Evolutionary conservation across 495 filamentous ascomycete genomes (phyloP).

Genomic region (Trichoderma erinaceum): DNA sequence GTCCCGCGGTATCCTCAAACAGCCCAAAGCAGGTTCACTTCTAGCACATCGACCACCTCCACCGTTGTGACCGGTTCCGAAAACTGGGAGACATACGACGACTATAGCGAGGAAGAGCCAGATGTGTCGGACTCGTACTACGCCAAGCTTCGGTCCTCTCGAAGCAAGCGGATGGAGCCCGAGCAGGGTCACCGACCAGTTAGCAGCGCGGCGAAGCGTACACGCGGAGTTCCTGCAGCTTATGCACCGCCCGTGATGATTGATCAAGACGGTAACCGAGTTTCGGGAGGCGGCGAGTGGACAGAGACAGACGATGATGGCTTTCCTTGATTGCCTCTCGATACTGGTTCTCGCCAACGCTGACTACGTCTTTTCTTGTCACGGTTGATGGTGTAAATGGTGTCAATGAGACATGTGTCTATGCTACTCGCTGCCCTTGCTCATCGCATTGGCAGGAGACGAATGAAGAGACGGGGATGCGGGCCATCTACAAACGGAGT

Average conservation of each 20-base stretch:
- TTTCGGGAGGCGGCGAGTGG: conserved; percentile 48
- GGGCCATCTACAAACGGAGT: conserved; percentile 22
- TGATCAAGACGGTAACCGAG: conserved; percentile 45
- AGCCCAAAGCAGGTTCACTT: conserved; percentile 55
- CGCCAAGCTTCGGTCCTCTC: conserved; percentile 62
- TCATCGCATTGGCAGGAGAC: background rate
- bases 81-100: conserved; percentile 94
- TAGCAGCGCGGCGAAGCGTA: conserved; percentile 29
- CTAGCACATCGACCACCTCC: conserved; percentile 58
- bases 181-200: conserved; percentile 26
- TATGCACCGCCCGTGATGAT: conserved; percentile 29
- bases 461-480: conserved; percentile 23
- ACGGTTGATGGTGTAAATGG: conserved; percentile 16
- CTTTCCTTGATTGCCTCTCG: conserved; percentile 43
- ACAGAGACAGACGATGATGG: conserved; percentile 30
- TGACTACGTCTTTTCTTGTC: conserved; percentile 18
- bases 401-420: conserved; percentile 1
- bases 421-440: background rate
- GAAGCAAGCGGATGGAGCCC: conserved; percentile 39
- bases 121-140: conserved; percentile 73
- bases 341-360: conserved; percentile 14
- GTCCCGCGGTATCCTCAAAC: conserved; percentile 16
- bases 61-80: conserved; percentile 60
- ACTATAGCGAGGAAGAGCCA: conserved; percentile 64
- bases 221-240: conserved; percentile 33